A percentile compares a stretch with the other conserved stretches of the same genome.
Evolutionary conservation across 148 eudicot species (phyloP).

Genomic region (Nepenthes gracilis): DNA sequence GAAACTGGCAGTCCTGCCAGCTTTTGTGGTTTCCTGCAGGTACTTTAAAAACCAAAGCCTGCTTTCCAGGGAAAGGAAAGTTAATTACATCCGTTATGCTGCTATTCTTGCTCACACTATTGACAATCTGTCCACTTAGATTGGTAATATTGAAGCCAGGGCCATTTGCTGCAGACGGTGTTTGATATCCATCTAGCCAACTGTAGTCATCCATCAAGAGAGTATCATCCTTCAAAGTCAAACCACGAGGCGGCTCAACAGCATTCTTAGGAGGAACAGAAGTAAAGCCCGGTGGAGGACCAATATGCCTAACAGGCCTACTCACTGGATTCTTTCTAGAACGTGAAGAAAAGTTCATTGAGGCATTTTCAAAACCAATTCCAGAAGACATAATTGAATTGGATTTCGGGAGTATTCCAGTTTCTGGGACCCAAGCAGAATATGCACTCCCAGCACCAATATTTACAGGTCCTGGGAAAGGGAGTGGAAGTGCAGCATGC

Average conservation of each 20-base stretch:
- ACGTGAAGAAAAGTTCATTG: constrained; percentile 21
- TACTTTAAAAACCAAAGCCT: constrained; percentile 28
- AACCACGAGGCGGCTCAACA: constrained; percentile 24
- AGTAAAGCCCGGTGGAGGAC: constrained; percentile 92
- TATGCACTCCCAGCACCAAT: constrained; percentile 16
- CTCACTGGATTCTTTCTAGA: constrained; percentile 67
- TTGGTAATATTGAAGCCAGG: constrained; percentile 30
- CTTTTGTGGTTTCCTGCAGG: constrained; percentile 31
- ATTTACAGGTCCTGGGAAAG: constrained; percentile 40
- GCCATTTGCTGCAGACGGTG: constrained; percentile 23
- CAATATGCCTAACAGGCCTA: constrained; percentile 71
- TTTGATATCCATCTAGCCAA: constrained; percentile 78
- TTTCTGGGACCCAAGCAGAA: constrained; percentile 27
- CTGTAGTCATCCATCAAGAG: constrained; percentile 60
- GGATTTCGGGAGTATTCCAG: constrained; percentile 27
- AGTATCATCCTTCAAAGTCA: constrained; percentile 23
- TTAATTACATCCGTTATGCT: constrained; percentile 25
- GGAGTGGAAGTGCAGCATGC: constrained; percentile 38
- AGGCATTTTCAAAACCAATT: constrained; percentile 16
- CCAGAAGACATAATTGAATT: constrained; percentile 31
- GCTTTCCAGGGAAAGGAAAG: constrained; percentile 93
- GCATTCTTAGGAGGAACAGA: constrained; percentile 28
- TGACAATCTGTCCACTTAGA: constrained; percentile 23
- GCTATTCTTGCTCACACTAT: constrained; percentile 28
- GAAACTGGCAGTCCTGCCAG: constrained; percentile 35